Evolutionary conservation across 176 grass and related monocot species (phyloP).

Genomic region (Rhynchospora tenuis): DNA sequence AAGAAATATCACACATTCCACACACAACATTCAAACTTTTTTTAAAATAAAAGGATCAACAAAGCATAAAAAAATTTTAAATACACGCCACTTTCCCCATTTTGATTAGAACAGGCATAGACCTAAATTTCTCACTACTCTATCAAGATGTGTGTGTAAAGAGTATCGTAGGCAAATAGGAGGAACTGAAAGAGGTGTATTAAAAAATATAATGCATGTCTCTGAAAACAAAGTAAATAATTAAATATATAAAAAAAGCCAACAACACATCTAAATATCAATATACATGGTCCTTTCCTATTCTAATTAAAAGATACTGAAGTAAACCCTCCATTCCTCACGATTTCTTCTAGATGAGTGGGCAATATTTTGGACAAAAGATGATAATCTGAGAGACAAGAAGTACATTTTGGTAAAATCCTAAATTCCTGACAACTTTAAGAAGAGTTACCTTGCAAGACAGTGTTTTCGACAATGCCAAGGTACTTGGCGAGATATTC

Average conservation of each 20-base stretch:
- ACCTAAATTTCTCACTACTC: too few relatives aligned
- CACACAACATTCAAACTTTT: not conserved
- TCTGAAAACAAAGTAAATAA: not conserved
- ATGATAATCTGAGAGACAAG: not conserved
- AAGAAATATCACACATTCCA: not conserved
- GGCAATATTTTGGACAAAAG: not conserved
- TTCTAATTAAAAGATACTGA: not conserved
- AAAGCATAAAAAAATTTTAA: not conserved
- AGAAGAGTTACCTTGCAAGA: constrained; percentile 55
- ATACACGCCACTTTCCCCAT: not conserved
- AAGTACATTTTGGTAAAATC: not conserved
- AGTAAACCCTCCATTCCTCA: not conserved
- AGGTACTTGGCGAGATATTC: constrained; percentile 89
- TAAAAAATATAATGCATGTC: not conserved
- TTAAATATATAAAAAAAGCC: not conserved
- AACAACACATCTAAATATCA: not conserved
- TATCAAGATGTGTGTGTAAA: too few relatives aligned
- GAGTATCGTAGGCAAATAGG: not conserved
- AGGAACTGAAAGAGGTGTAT: not conserved
- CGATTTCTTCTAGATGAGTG: not conserved
- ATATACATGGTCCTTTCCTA: not conserved
- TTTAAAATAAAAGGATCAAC: not conserved
- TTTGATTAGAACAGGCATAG: too few relatives aligned
- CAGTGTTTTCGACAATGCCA: constrained; percentile 75
- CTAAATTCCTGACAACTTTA: not conserved